Conservation (phyloP, 2,329 filamentous ascomycete species). For the Calonectria leucothoes region DNA sequence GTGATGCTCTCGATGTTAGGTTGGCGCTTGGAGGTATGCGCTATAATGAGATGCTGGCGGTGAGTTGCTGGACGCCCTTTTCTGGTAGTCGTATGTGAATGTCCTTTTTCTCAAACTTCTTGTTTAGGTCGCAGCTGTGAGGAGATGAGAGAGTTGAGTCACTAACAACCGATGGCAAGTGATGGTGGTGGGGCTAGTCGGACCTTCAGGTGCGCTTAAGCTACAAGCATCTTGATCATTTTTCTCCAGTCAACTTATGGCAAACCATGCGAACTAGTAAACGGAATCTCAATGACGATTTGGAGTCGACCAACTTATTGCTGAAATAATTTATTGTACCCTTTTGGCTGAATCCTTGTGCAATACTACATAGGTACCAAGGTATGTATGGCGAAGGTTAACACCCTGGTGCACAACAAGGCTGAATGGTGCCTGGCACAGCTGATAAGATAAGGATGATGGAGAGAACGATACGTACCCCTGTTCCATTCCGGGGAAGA, state of each 20-base stretch:
- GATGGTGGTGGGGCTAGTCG: not conserved
- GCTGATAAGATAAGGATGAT: conserved; percentile 3
- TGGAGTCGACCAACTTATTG: not conserved
- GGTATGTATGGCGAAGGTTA: not conserved
- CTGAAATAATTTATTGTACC: not conserved
- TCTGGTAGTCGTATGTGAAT: not conserved
- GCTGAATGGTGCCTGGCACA: not conserved
- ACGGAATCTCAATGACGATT: not conserved
- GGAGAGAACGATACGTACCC: conserved; percentile 1
- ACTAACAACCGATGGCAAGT: not conserved
- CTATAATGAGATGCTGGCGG: not conserved
- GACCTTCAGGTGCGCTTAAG: not conserved
- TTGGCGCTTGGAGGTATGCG: not conserved
- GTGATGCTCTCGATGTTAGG: not conserved
- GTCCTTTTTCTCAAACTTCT: not conserved
- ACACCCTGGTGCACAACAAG: not conserved
- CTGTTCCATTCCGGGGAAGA: not conserved
- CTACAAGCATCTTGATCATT: not conserved
- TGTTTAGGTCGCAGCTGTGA: not conserved
- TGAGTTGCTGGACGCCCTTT: not conserved
- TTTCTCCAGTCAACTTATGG: not conserved
- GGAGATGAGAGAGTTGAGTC: not conserved
- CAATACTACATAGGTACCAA: too few relatives aligned
- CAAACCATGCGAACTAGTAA: not conserved
- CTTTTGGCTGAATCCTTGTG: not conserved